Evolutionary conservation across 2,329 filamentous ascomycete species (phyloP), one percentile per base, ranked within the genome.

Genomic region (Fusarium agapanthi): DNA sequence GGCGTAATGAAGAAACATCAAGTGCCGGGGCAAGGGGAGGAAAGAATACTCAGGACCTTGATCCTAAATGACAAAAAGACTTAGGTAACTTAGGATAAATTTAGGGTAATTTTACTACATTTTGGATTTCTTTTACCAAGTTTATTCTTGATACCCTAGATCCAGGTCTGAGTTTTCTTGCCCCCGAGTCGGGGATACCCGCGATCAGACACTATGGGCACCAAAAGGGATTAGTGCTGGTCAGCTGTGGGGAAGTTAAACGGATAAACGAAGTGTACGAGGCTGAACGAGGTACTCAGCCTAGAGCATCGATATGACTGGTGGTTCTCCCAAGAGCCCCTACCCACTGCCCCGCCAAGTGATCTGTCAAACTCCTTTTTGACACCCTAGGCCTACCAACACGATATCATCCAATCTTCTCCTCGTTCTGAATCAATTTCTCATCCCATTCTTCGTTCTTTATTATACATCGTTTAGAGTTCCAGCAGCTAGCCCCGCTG

Each of bases 401-500:
- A 22, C 26, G 26, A 45, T 15, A 28, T 4, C 18, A 12, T 22
- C 16, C 44, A 14, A 14, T 30, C 44, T 30, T 30, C 20, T 30
- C 26, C 28, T 47, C 26, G 26, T 30, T 47, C 20, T 28, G 0
- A 11, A 28, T 22, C 18, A 15, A 4, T 20, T 22, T 14, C 8
- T 11, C 8, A 5, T 5, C 1, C 8, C 4, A 16, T 12, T 22
- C 10, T 12, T 47, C 26, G 20, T 48, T 48, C 28, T 48, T 18
- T 12, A 15, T 30, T 5, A 5, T 13, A n/a, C 28, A 6, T 30
- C 14, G 14, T 0, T n/a, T 6, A 30, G 4, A 8, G 10, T 16
- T n/a, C 1, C 7, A 8, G 20, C 20, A 30, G 3, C 14, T 7
- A n/a, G 5, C 44, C 20, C 28, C 14, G 10, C 3, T 6, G 7